Evolutionary conservation across 495 filamentous ascomycete genomes (phyloP).

Genomic region (Aspergillus saccharolyticus): DNA sequence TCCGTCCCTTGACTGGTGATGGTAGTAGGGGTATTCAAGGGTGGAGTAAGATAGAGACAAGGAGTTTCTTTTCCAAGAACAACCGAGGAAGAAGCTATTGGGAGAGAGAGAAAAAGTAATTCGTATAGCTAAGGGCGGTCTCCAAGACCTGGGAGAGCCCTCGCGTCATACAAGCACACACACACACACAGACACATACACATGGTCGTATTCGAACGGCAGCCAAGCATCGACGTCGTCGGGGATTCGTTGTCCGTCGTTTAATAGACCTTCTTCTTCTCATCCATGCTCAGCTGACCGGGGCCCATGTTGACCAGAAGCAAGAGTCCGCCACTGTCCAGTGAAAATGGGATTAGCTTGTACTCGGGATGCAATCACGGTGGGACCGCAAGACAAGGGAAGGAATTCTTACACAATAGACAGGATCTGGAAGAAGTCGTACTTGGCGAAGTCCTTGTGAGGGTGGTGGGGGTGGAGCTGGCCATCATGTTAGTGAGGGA

Average conservation of each 20-base stretch:
- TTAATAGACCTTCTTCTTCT: conserved; percentile 99
- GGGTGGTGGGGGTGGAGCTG: conserved; percentile 97
- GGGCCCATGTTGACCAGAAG: conserved; percentile 98
- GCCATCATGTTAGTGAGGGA: conserved; percentile 19
- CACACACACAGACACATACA: background rate
- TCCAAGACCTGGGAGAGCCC: background rate
- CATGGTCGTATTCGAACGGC: background rate
- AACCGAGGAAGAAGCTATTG: background rate
- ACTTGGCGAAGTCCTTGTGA: conserved; percentile 99
- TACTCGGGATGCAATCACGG: too few relatives aligned
- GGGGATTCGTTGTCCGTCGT: background rate
- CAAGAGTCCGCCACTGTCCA: conserved; percentile 72
- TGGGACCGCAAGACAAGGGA: background rate
- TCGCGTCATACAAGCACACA: background rate
- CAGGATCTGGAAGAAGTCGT: conserved; percentile 99
- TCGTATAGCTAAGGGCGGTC: background rate
- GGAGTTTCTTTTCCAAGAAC: background rate
- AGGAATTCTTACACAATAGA: conserved; percentile 80
- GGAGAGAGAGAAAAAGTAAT: background rate
- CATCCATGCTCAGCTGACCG: conserved; percentile 94
- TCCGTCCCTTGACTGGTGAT: background rate
- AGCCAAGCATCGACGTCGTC: background rate
- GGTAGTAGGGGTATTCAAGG: background rate
- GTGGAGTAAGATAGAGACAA: background rate
- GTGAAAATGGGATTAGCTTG: conserved; percentile 16